Conservation (phyloP, 2,329 filamentous ascomycete genomes). For the Meredithiella fracta region DNA sequence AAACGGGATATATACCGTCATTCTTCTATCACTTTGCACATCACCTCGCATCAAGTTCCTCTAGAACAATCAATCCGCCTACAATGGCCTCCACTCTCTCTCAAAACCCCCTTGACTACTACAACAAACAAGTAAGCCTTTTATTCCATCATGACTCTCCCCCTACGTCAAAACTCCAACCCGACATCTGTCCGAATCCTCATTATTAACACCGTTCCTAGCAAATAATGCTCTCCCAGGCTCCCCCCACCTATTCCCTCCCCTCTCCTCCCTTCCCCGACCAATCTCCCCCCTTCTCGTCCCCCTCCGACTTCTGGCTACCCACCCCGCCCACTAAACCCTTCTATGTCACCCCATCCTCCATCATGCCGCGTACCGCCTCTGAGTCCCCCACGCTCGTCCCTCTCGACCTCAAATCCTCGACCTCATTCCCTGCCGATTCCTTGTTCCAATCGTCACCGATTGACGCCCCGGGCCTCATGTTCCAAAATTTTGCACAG, state of each 20-base stretch:
- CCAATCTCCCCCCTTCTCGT: slow-evolving; percentile 5
- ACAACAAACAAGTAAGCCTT: slow-evolving; percentile 11
- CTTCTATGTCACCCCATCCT: slow-evolving; percentile 11
- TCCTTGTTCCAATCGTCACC: slow-evolving; percentile 10
- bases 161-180: neutral
- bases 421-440: slow-evolving; percentile 1
- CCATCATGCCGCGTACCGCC: slow-evolving; percentile 11
- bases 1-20: neutral
- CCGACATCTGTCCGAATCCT: too few species aligned
- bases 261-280: slow-evolving; percentile 9
- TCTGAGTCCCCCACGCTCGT: slow-evolving; percentile 9
- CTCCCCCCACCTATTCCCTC: slow-evolving; percentile 1
- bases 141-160: neutral
- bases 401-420: slow-evolving; percentile 8
- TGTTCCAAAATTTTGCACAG: slow-evolving; percentile 7
- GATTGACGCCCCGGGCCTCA: slow-evolving; percentile 5
- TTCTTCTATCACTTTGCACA: neutral
- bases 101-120: slow-evolving; percentile 12
- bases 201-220: neutral
- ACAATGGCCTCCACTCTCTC: slow-evolving; percentile 12
- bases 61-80: neutral
- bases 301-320: slow-evolving; percentile 5
- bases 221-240: neutral
- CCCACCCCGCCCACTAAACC: slow-evolving; percentile 1
- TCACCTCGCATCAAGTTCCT: neutral